Base-by-base conservation (phyloP, 805 yeast species). In the Candida chilensis region DNA sequence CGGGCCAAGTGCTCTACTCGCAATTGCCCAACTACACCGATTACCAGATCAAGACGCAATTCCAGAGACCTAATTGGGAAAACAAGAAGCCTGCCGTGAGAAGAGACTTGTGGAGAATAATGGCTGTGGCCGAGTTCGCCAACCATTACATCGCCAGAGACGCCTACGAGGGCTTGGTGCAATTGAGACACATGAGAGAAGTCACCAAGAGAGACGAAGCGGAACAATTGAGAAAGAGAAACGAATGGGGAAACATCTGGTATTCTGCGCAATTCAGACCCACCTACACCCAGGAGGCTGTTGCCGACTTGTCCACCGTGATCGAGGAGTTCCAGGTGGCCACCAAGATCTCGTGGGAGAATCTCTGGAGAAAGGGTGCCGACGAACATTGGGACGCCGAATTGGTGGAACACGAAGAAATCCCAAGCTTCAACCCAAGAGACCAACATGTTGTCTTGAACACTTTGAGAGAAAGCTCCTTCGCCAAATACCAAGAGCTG, bases 1-100 rank as follows among this genome's bases (percentile, higher is more conserved):
- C 81, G 24, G 96, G 96, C 4, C 96, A 88, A 61, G 94, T 87
- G 13, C 55, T 85, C 8, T 88, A 86, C 52, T 78, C 95, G 5
- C 96, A 88, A 56, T 71, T 82, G 9, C 92, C 95, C 24, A 66
- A 64, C 35, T 65, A 78, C 59, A 32, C 69, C 37, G 57, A 42
- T 24, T 54, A 64, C 25, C 81, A 81, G 51, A 75, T 84, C 37
- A 71, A 76, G 36, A 65, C 59, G 37, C 92, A 80, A 59, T 85
- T 82, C 52, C 69, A 67, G 38, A 67, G 84, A 47, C 94, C 95
- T 27, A 84, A 86, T 62, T 84, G 95, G 94, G 81, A 84, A 49
- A 86, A 88, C 62, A 67, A 81, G 46, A 72, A 69, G 43, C 96
- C 96, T 4, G 61, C 73, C 22, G 64, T 76, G 42, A 75, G 97